A percentile compares a stretch with the other conserved stretches of the same genome.
Conservation (phyloP, 805 yeast species). For the Saturnispora silvae region DNA sequence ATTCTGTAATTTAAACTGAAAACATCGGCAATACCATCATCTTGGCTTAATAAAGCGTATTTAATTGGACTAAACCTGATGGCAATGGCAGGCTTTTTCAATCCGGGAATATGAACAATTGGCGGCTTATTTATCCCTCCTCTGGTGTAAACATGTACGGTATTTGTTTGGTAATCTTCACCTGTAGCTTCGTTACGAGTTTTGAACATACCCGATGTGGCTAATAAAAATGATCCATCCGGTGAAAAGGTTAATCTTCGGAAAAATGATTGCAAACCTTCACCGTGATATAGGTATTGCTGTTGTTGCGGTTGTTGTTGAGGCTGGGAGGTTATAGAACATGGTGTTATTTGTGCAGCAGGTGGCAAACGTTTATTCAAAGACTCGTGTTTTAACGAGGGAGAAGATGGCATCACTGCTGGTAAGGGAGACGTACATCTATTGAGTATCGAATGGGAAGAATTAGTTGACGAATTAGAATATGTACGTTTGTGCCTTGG, state of each 20-base stretch:
- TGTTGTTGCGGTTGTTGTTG: constrained; percentile 27
- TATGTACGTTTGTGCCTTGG: constrained; percentile 31
- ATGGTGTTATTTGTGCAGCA: too few species aligned
- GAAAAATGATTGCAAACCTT: constrained; percentile 82
- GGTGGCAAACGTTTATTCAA: constrained; percentile 2
- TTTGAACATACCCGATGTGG: constrained; percentile 66
- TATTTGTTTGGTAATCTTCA: constrained; percentile 32
- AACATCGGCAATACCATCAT: constrained; percentile 25
- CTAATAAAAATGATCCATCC: constrained; percentile 71
- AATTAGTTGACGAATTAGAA: constrained; percentile 30
- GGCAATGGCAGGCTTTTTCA: constrained; percentile 77
- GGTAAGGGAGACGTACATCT: constrained; percentile 27
- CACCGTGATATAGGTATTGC: constrained; percentile 65
- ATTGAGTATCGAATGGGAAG: constrained; percentile 19
- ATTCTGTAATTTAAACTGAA: constrained; percentile 65
- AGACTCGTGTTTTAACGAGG: constrained; percentile 10
- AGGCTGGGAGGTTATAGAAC: too few species aligned
- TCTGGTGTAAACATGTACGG: constrained; percentile 74
- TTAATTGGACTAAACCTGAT: constrained; percentile 64
- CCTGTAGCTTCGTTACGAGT: constrained; percentile 1
- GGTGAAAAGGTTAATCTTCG: constrained; percentile 80
- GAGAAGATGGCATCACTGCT: constrained; percentile 34
- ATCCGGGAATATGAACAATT: constrained; percentile 65
- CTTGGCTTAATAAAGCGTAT: constrained; percentile 24
- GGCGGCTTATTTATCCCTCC: constrained; percentile 57